These are phyloP conservation scores for Cordyceps cicadae DNA, from an alignment of 2,329 filamentous ascomycete species.

Conservation along the genomic window DNA sequence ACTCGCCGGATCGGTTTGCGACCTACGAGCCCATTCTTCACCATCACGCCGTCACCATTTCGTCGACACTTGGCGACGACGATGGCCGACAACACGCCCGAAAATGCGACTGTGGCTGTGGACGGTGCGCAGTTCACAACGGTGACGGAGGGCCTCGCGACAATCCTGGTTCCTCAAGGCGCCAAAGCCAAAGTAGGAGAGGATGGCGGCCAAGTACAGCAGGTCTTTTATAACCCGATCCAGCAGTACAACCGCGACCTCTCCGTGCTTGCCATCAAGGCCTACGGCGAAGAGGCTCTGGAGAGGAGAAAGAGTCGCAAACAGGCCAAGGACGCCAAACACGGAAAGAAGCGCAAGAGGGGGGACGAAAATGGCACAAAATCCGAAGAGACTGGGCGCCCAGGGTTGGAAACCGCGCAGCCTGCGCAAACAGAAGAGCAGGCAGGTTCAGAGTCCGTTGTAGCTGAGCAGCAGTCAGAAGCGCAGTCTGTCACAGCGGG, in stretches of 20 bases:
- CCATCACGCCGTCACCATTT: background rate
- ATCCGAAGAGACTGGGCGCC: conserved; percentile 5
- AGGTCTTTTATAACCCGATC: conserved; percentile 98
- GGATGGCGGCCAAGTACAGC: conserved; percentile 54
- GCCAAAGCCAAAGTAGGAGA: conserved; percentile 34
- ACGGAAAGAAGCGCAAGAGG: conserved; percentile 35
- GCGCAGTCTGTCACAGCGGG: background rate
- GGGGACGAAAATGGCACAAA: conserved; percentile 24
- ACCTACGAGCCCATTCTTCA: background rate
- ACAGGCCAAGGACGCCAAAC: conserved; percentile 23
- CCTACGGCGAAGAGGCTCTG: conserved; percentile 64
- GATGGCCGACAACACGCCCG: conserved; percentile 1
- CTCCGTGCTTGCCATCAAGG: conserved; percentile 84
- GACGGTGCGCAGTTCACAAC: conserved; percentile 44
- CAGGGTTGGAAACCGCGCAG: background rate
- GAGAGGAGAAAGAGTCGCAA: conserved; percentile 30
- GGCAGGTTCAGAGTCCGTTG: background rate
- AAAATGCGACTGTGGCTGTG: conserved; percentile 20
- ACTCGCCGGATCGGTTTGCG: background rate
- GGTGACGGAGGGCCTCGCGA: conserved; percentile 48
- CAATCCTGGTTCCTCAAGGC: conserved; percentile 44
- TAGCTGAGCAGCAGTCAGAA: background rate
- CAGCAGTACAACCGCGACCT: conserved; percentile 98
- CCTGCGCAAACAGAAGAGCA: conserved; percentile 4
- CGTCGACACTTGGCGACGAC: background rate